Base-by-base conservation (phyloP, 176 grass and related monocot species). In the Lolium perenne region DNA sequence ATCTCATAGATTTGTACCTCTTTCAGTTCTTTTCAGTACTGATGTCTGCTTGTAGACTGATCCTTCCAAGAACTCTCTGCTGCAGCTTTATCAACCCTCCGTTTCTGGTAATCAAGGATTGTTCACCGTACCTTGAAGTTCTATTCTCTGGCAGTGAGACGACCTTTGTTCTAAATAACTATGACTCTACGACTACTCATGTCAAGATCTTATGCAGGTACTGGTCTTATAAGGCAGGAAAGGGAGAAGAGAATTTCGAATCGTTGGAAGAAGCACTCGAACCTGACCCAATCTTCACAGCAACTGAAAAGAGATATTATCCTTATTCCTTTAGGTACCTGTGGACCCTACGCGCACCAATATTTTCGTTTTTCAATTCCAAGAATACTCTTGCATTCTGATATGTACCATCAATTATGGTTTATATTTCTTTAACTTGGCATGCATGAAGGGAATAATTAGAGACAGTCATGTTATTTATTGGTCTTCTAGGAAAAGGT, bases 291-390 rank as follows among this genome's bases (percentile, higher is more conserved):
- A 90, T 91, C 70, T 86, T 84, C 71, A 83, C 69, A 75, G 76
- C 88, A 93, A 86, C 81, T 88, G 72, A 88, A 96, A 96, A 93
- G 94, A 96, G 88, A 96, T 90, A 91, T 99, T 95, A 93, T 96
- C 92, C 92, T 92, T 99, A 88, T 92, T 90, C 87, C 88, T 93
- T 93, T 89, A 89, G 83, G 82, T 92, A 71, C 76, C 61, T 83
- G 80, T 95, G 90, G 92, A 82, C 93, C 93, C 88, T 60, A 82
- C 23, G 35, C 80, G 81, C 71, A 86, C 71, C 49, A 18, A 67
- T 80, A 71, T 86, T 92, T 91, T 92, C 70, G 83, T 60, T 92
- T 93, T 82, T 66, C 74, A 88, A 85, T 93, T 89, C 74, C 56
- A 56, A 38, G 65, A 78, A 90, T 87, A 90, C 82, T 38, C 79